These are phyloP conservation scores for Aspergillus baeticus DNA, from an alignment of 495 filamentous ascomycete genomes.

Conservation along the genomic window DNA sequence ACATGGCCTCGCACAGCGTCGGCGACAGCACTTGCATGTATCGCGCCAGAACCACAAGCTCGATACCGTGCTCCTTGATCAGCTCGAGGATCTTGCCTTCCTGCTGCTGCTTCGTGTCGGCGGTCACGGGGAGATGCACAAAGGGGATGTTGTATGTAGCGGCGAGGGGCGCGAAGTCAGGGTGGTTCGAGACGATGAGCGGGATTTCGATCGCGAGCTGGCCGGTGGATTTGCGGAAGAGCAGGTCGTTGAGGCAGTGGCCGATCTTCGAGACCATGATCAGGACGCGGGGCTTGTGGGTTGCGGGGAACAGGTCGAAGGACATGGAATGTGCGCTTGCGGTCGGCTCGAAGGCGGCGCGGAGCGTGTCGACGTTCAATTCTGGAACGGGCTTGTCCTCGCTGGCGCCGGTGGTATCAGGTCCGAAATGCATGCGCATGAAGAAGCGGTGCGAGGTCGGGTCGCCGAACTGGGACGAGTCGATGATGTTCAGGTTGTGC, in stretches of 20 bases:
- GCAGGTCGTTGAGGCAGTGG: conserved; percentile 76
- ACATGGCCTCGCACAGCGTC: conserved; percentile 68
- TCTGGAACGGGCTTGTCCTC: conserved; percentile 20
- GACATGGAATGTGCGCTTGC: conserved; percentile 57
- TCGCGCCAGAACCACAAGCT: conserved; percentile 72
- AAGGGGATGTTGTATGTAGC: conserved; percentile 70
- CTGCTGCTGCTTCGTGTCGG: conserved; percentile 66
- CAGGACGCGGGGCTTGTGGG: conserved; percentile 64
- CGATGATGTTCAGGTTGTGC: conserved; percentile 68
- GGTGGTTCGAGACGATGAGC: conserved; percentile 69
- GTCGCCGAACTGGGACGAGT: conserved; percentile 73
- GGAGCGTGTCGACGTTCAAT: conserved; percentile 34
- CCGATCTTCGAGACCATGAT: conserved; percentile 84
- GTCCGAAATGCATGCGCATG: conserved; percentile 70
- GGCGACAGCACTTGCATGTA: conserved; percentile 83
- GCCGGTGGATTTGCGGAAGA: conserved; percentile 63
- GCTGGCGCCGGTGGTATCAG: conserved; percentile 39
- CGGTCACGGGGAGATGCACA: conserved; percentile 68
- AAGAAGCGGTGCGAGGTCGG: conserved; percentile 66
- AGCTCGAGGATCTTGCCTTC: conserved; percentile 65
- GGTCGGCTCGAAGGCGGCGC: conserved; percentile 49
- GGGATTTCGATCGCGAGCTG: conserved; percentile 66
- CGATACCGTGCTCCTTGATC: conserved; percentile 59
- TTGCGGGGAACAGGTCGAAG: conserved; percentile 60
- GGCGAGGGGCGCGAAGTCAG: conserved; percentile 65